Evolutionary conservation across 2,329 filamentous ascomycete species (phyloP).

Genomic region (Exophiala spinifera): DNA sequence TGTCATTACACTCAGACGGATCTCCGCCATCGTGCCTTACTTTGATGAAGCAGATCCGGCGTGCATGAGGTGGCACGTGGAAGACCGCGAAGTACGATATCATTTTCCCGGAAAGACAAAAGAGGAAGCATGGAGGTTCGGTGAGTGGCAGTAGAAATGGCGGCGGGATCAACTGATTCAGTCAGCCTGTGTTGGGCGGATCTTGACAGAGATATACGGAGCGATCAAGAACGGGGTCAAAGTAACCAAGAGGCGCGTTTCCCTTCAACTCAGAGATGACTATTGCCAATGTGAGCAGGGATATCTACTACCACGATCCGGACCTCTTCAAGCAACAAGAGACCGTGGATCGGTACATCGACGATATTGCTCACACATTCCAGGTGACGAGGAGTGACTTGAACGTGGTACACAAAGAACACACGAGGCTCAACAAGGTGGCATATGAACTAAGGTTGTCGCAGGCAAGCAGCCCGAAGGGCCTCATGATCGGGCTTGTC

Average conservation of each 20-base stretch:
- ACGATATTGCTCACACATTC: conserved; percentile 61
- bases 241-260: conserved; percentile 55
- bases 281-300: conserved; percentile 40
- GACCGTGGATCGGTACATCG: conserved; percentile 57
- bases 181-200: conserved; percentile 33
- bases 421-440: neutral
- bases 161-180: conserved; percentile 8
- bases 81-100: conserved; percentile 34
- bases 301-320: conserved; percentile 63
- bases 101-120: conserved; percentile 55
- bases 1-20: conserved; percentile 27
- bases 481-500: conserved; percentile 38
- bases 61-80: conserved; percentile 27
- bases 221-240: conserved; percentile 47
- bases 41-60: conserved; percentile 29
- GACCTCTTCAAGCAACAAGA: conserved; percentile 56
- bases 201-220: conserved; percentile 55
- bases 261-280: neutral
- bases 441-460: neutral
- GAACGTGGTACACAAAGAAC: conserved; percentile 51
- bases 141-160: conserved; percentile 34
- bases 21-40: conserved; percentile 32
- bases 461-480: conserved; percentile 45
- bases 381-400: conserved; percentile 53
- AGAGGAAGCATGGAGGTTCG: conserved; percentile 59